A percentile compares a stretch with the other conserved stretches of the same genome.
Conservation (phyloP, 2,329 filamentous ascomycete species). For the Cryoendolithus antarcticus region DNA sequence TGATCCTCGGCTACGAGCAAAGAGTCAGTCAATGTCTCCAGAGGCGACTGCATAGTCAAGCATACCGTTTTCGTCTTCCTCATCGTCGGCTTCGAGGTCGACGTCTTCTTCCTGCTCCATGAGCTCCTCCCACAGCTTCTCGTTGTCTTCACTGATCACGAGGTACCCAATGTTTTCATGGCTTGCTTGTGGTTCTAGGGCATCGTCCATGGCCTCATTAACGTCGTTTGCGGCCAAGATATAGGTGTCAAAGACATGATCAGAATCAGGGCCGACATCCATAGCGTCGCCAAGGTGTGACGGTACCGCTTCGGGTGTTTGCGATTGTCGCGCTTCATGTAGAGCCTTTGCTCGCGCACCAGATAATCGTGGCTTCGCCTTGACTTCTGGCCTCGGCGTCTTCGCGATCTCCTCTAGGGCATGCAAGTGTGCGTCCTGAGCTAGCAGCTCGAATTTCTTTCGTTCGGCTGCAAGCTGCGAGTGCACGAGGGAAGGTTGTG, state of each 20-base stretch:
- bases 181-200: slow-evolving; percentile 1
- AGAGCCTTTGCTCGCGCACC: slow-evolving; percentile 8
- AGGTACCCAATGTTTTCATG: slow-evolving; percentile 31
- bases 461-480: slow-evolving; percentile 3
- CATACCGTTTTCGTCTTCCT: slow-evolving; percentile 45
- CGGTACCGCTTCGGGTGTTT: slow-evolving; percentile 1
- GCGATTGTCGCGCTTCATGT: slow-evolving; percentile 4
- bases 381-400: slow-evolving; percentile 7
- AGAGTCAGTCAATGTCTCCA: background rate
- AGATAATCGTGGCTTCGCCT: slow-evolving; percentile 3
- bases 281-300: slow-evolving; percentile 25
- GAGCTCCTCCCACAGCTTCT: slow-evolving; percentile 46
- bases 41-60: no score
- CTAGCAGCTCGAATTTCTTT: slow-evolving; percentile 9
- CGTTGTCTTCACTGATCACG: slow-evolving; percentile 38
- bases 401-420: slow-evolving; percentile 15
- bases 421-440: slow-evolving; percentile 16
- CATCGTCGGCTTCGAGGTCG: slow-evolving; percentile 39
- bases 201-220: slow-evolving; percentile 12
- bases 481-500: background rate
- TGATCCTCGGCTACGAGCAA: slow-evolving; percentile 51
- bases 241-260: slow-evolving; percentile 53
- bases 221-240: slow-evolving; percentile 32
- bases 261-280: slow-evolving; percentile 36
- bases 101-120: slow-evolving; percentile 15